Conservation (phyloP, 345 rosid genomes). For the Bruguiera parviflora region DNA sequence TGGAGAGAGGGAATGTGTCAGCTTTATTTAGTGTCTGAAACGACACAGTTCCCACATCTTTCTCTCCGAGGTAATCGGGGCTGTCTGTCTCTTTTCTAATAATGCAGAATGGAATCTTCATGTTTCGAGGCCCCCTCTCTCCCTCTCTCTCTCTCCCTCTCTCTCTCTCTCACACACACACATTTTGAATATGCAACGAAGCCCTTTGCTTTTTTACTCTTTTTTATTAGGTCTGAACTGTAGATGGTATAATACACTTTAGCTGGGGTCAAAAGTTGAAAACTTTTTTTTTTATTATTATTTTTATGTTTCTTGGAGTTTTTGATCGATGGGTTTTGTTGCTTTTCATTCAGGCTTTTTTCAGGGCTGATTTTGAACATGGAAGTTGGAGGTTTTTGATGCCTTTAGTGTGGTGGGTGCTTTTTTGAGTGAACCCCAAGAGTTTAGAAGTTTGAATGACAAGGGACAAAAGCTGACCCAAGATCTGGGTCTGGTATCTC, state of each 20-base stretch:
- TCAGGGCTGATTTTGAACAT: conserved; percentile 21
- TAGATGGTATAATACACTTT: conserved; percentile 8
- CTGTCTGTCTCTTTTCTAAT: conserved; percentile 35
- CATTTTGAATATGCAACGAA: conserved; percentile 14
- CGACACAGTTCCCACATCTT: conserved; percentile 36
- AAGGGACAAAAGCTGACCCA: conserved; percentile 12
- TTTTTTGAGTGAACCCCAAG: conserved; percentile 15
- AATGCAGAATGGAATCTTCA: conserved; percentile 53
- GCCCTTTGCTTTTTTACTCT: background rate
- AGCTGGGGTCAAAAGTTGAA: conserved; percentile 17
- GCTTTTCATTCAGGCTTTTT: conserved; percentile 11
- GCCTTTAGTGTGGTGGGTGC: conserved; percentile 9
- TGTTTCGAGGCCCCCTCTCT: conserved; percentile 37
- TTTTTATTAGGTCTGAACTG: background rate
- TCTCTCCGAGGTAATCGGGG: background rate
- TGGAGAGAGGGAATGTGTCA: conserved; percentile 30
- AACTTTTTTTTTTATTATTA: background rate
- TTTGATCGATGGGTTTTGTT: conserved; percentile 7
- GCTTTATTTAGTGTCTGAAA: conserved; percentile 36
- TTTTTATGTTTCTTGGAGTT: background rate
- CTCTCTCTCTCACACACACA: background rate
- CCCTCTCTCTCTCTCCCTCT: background rate
- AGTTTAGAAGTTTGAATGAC: conserved; percentile 7
- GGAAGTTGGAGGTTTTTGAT: conserved; percentile 18
- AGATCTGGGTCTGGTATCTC: conserved; percentile 30